A percentile compares a stretch with the other conserved stretches of the same genome.
Conservation (phyloP, 805 yeast species). For the Suhomyces sp. region DNA sequence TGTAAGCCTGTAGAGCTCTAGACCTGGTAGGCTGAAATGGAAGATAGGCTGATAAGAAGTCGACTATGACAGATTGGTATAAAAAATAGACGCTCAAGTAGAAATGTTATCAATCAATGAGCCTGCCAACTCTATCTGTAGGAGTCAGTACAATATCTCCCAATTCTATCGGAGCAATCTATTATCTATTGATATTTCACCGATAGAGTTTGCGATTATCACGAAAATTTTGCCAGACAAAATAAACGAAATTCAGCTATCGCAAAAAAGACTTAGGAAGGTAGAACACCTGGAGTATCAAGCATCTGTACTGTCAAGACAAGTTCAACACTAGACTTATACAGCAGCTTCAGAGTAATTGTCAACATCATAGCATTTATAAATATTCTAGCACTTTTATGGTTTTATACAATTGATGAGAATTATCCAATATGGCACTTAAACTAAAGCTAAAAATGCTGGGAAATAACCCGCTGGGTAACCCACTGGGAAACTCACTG, state of each 20-base stretch:
- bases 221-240: not conserved
- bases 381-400: not conserved
- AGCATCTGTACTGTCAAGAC: not conserved
- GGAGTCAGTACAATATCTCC: not conserved
- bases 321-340: not conserved
- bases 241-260: not conserved
- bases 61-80: not conserved
- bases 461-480: slow-evolving; percentile 4
- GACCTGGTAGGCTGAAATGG: no score
- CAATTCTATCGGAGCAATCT: not conserved
- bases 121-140: not conserved
- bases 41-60: not conserved
- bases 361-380: no score
- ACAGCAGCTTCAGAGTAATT: no score
- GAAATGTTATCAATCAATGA: no score
- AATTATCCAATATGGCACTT: slow-evolving; percentile 10
- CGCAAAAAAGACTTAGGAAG: not conserved
- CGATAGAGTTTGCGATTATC: not conserved
- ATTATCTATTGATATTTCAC: not conserved
- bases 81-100: not conserved
- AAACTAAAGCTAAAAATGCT: slow-evolving; percentile 16
- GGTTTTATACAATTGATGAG: not conserved
- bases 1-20: no score
- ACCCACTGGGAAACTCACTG: not conserved
- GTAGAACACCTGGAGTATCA: not conserved